Base-by-base conservation (phyloP, 371 early-diverging fungal species). In the Rhizomucor miehei region DNA sequence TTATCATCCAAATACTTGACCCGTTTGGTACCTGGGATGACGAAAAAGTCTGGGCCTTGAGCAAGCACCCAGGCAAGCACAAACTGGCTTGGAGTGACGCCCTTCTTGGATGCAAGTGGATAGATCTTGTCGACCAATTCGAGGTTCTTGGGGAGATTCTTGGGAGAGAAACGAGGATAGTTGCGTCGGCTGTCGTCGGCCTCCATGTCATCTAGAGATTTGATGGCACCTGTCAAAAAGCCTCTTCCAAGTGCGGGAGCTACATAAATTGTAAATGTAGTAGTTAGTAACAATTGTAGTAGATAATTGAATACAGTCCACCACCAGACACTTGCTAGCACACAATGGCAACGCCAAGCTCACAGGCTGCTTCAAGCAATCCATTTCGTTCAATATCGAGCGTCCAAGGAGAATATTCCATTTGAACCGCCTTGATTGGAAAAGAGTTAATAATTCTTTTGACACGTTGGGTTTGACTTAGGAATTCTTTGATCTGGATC, bases 31-130 rank as follows among this genome's bases (percentile, higher is more conserved):
- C 84, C 84, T 1, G 82, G 82, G 56, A 81, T 81, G 5, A 72
- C 66, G 55, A 79, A 64, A 48, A 77, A 66, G 14, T 61, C 67
- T 25, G 38, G 35, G 8, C 70, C 69, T 52, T 75, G 75, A 12
- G 69, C 62, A 48, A 81, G 57, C n/a, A 87, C 72, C 87, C 87
- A 87, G 0, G 81, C 77, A 45, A 86, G 63, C 3, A 69, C 69
- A 16, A 83, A 52, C 57, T 84, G 81, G 3, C 68, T 47, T 1
- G 72, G 51, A 5, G 71, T 69, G 35, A 62, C 55, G 1, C 67
- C 62, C 50, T 80, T 80, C 55, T 65, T 62, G 16, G 54, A 56
- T n/a, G 82, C 82, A 16, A 82, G 39, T 0, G 17, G 57, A 11
- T 65, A 52, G 23, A 84, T 61, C 34, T 66, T 72, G 13, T 74